Evolutionary conservation across 805 yeast genomes (phyloP).

Genomic region (Schwanniomyces occidentalis): DNA sequence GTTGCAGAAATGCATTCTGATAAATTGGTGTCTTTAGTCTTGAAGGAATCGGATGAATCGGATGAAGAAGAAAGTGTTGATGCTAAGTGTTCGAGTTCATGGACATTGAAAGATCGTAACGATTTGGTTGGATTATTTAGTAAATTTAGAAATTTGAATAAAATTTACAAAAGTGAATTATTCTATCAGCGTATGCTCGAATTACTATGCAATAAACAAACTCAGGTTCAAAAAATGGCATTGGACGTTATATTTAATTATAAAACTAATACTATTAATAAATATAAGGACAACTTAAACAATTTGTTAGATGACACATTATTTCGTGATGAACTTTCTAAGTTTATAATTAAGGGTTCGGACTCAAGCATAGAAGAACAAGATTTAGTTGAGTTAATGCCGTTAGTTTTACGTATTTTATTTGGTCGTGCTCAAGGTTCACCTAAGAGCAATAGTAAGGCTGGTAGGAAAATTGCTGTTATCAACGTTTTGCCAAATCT

Average conservation of each 20-base stretch:
- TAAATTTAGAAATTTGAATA: constrained; percentile 62
- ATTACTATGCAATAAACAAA: constrained; percentile 60
- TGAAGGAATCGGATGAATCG: constrained; percentile 28
- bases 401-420: constrained; percentile 70
- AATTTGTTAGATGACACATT: constrained; percentile 79
- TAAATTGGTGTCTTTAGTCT: constrained; percentile 58
- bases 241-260: constrained; percentile 67
- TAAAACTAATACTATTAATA: constrained; percentile 56
- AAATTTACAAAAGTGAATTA: constrained; percentile 50
- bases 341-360: constrained; percentile 50
- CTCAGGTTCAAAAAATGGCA: constrained; percentile 70
- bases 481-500: constrained; percentile 62
- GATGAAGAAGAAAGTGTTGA: constrained; percentile 24
- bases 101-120: constrained; percentile 56
- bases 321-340: constrained; percentile 81
- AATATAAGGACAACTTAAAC: constrained; percentile 70
- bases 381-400: constrained; percentile 65
- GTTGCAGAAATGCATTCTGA: constrained; percentile 67
- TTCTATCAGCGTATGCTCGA: constrained; percentile 54
- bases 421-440: constrained; percentile 83
- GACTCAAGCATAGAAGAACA: constrained; percentile 57
- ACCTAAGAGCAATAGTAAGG: constrained; percentile 66
- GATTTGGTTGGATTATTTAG: constrained; percentile 62
- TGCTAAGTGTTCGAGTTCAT: constrained; percentile 8
- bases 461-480: constrained; percentile 71